Percentiles rank a stretch among this genome's conserved stretches.
These are phyloP conservation scores for Epichloe glyceriae DNA, from an alignment of 2,329 filamentous ascomycete genomes.

Conservation along the genomic window DNA sequence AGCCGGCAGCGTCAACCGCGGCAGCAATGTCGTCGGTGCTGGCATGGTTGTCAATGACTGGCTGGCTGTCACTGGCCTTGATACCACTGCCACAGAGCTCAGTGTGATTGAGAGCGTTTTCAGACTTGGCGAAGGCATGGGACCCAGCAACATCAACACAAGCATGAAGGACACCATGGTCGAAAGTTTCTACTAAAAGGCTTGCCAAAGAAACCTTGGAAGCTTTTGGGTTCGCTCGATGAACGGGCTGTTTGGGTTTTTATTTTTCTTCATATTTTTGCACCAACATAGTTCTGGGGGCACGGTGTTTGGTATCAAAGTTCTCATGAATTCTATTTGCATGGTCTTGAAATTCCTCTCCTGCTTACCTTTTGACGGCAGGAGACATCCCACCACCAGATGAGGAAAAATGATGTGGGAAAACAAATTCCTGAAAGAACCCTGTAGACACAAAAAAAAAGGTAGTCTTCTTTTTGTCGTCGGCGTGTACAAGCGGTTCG, in stretches of 20 bases:
- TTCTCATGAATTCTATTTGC: neutral
- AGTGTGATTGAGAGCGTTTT: conserved; percentile 96
- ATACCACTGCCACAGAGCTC: conserved; percentile 94
- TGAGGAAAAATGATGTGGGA: neutral
- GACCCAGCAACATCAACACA: conserved; percentile 65
- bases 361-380: conserved; percentile 3
- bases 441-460: neutral
- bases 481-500: neutral
- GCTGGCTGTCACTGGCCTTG: conserved; percentile 85
- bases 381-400: neutral
- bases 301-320: conserved; percentile 6
- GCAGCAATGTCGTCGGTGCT: conserved; percentile 87
- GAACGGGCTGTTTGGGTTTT: neutral
- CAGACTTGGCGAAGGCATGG: conserved; percentile 76
- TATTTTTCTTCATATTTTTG: neutral
- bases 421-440: neutral
- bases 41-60: conserved; percentile 57
- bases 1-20: conserved; percentile 85
- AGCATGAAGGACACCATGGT: conserved; percentile 96
- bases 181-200: conserved; percentile 83
- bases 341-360: neutral
- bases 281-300: conserved; percentile 1
- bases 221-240: conserved; percentile 4
- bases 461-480: neutral
- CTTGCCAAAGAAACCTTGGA: neutral